Conservation (phyloP, 2,329 filamentous ascomycete genomes). For the Colletotrichum karsti region DNA sequence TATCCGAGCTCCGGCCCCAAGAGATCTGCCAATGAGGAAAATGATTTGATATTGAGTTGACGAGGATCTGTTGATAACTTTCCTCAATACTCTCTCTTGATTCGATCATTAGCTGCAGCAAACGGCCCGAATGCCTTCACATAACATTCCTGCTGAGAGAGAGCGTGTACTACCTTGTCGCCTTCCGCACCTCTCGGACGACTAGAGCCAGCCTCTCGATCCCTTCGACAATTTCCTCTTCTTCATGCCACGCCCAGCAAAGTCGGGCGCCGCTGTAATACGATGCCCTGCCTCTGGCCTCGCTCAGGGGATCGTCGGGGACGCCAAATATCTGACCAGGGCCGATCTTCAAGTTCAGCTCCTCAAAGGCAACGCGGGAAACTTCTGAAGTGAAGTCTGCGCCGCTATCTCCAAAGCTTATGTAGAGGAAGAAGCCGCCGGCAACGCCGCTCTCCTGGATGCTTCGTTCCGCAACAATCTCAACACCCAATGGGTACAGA, state of each 20-base stretch:
- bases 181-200: neutral
- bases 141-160: too few species aligned
- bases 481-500: slow-evolving; percentile 30
- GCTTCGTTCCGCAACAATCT: slow-evolving; percentile 44
- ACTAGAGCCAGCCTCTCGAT: slow-evolving; percentile 63
- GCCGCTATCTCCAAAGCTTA: slow-evolving; percentile 55
- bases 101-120: too few species aligned
- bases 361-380: slow-evolving; percentile 56
- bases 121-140: too few species aligned
- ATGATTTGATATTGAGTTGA: too few species aligned
- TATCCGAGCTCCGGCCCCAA: too few species aligned
- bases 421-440: slow-evolving; percentile 74
- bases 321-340: slow-evolving; percentile 65
- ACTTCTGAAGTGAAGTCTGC: slow-evolving; percentile 49
- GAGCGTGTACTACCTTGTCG: neutral
- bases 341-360: slow-evolving; percentile 64
- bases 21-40: too few species aligned
- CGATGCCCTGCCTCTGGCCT: slow-evolving; percentile 32
- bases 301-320: slow-evolving; percentile 38
- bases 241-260: slow-evolving; percentile 78
- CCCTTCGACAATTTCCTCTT: slow-evolving; percentile 72
- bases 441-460: slow-evolving; percentile 11
- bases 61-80: too few species aligned
- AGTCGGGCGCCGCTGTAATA: slow-evolving; percentile 59
- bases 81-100: too few species aligned